Conservation (phyloP, 2,329 filamentous ascomycete genomes). For the Exophiala sp. region DNA sequence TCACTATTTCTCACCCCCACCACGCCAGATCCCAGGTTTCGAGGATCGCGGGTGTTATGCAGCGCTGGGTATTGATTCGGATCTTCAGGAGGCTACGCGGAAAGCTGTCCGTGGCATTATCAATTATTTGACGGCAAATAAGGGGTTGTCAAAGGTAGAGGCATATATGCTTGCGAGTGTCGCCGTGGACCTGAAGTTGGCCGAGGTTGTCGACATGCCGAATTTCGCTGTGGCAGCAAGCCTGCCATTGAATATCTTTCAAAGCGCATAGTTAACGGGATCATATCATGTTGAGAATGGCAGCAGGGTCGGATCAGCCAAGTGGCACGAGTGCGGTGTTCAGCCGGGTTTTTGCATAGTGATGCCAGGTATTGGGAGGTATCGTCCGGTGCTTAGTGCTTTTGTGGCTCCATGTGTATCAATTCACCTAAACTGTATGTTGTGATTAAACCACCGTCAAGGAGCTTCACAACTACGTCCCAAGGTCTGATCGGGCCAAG, state of each 20-base stretch:
- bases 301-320: too few relatives aligned
- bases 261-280: not conserved
- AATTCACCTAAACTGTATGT: too few relatives aligned
- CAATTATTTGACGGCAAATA: conserved; percentile 48
- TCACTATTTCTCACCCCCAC: conserved; percentile 44
- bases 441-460: too few relatives aligned
- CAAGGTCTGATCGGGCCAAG: too few relatives aligned
- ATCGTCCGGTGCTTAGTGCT: too few relatives aligned
- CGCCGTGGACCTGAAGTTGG: conserved; percentile 50
- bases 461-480: too few relatives aligned
- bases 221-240: conserved; percentile 52
- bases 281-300: too few relatives aligned
- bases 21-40: conserved; percentile 17
- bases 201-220: conserved; percentile 51
- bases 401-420: too few relatives aligned
- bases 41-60: conserved; percentile 44
- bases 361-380: too few relatives aligned
- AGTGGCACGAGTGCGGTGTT: too few relatives aligned
- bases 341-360: too few relatives aligned
- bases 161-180: conserved; percentile 54
- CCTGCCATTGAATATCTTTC: conserved; percentile 49
- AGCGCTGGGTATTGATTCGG: conserved; percentile 46
- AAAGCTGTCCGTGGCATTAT: conserved; percentile 50
- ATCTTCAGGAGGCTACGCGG: conserved; percentile 48
- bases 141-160: conserved; percentile 45